Conservation (phyloP, 73 alveolate genomes). For the Symbiodinium pilosum region DNA sequence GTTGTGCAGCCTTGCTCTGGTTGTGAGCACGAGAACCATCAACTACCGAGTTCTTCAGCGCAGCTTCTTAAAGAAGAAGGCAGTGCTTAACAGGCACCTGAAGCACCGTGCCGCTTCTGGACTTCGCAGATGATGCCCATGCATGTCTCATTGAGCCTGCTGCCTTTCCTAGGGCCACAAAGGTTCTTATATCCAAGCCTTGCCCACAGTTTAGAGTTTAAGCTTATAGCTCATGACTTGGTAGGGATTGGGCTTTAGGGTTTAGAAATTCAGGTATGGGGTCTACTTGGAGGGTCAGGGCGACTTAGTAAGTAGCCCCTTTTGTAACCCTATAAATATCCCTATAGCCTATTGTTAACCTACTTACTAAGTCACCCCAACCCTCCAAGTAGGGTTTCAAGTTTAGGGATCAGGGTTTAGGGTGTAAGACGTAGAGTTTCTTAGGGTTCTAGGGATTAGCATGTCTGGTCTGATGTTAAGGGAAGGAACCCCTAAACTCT, state of each 20-base stretch:
- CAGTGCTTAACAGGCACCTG: background rate
- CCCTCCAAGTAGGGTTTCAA: too few species aligned
- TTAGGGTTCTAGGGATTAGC: background rate
- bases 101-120: background rate
- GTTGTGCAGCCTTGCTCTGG: background rate
- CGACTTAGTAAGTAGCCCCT: too few species aligned
- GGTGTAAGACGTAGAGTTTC: background rate
- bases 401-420: too few species aligned
- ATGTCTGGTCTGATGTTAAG: background rate
- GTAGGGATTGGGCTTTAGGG: too few species aligned
- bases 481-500: too few species aligned
- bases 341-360: too few species aligned
- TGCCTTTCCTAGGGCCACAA: background rate
- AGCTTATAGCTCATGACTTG: too few species aligned
- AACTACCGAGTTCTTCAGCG: background rate
- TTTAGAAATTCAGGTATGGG: too few species aligned
- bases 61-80: background rate
- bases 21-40: background rate
- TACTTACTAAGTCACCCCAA: too few species aligned
- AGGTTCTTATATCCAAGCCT: background rate
- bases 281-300: too few species aligned
- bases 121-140: background rate
- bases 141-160: background rate
- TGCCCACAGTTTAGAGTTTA: too few species aligned
- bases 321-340: too few species aligned